Base-by-base conservation (phyloP, 306 rosid species). In the Vigna trinervia region DNA sequence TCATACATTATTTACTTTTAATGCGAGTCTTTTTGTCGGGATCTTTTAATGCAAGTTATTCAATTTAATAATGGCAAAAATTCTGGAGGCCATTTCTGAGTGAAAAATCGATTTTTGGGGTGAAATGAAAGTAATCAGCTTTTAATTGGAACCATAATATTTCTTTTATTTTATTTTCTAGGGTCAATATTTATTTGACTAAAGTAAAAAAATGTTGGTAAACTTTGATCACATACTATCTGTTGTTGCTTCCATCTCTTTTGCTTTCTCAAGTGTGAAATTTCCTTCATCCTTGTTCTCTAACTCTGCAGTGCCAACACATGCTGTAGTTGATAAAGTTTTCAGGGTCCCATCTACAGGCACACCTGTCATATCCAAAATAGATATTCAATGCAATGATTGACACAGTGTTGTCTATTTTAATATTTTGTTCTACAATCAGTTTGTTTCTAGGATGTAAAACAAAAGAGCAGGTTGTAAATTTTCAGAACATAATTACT, bases 181-280 rank as follows among this genome's bases (percentile, higher is more conserved):
- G 19, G 34, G 56, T 10, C 11, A 52, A 32, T 48, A 53, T 17
- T 10, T 22, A 72, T 11, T 38, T 48, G 15, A 9, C 28, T 50
- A 5, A 50, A 32, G 6, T 34, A 71, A 34, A 13, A 17, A 54
- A 54, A 54, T 53, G 59, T 14, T 39, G 10, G 7, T 43, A 20
- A 69, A 43, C 17, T 68, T 78, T 45, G 3, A 8, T 17, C 20
- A 76, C 66, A 5, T 78, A 78, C 77, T 47, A 4, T 78, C 54
- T 59, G 57, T 67, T 41, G 58, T 47, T 41, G 54, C 75, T 26
- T 77, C 39, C 0, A 1, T 46, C 3, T 26, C 71, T 34, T 19
- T 22, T 57, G 53, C 62, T 46, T 58, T 26, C 53, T 47, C 63
- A 13, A 32, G 53, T 19, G 14, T 46, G 76, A 32, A 58, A 47